phyloP scores from a whole-genome alignment of 805 yeast genomes.

The Ogataea methanolica region DNA sequence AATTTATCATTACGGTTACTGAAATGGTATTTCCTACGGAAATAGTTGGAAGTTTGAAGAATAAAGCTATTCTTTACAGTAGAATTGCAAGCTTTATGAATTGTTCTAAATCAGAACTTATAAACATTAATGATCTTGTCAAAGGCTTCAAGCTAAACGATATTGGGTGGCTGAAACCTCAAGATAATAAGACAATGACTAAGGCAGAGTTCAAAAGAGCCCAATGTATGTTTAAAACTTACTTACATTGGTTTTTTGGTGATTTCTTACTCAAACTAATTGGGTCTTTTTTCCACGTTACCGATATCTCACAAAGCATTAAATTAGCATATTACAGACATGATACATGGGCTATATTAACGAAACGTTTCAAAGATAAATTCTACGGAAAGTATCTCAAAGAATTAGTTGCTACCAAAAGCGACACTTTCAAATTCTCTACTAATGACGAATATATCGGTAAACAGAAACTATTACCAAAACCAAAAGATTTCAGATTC shows the following conservation, averaged over 20 bases:
- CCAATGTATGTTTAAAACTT: conserved; percentile 31
- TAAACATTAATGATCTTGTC: conserved; percentile 31
- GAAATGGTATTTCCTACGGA: conserved; percentile 47
- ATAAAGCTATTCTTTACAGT: conserved; percentile 37
- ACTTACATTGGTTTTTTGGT: conserved; percentile 57
- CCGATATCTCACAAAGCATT: conserved; percentile 44
- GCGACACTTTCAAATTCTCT: conserved; percentile 14
- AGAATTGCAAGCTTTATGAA: conserved; percentile 35
- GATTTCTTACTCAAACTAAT: conserved; percentile 43
- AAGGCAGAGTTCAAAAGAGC: conserved; percentile 40
- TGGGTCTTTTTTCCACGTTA: conserved; percentile 58
- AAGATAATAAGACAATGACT: conserved; percentile 24
- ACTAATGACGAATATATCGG: conserved; percentile 34
- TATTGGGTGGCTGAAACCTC: conserved; percentile 52
- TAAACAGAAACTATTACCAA: conserved; percentile 52
- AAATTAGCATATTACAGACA: conserved; percentile 51
- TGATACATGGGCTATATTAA: conserved; percentile 46
- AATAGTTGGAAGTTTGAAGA: conserved; percentile 48
- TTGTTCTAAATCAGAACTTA: conserved; percentile 32
- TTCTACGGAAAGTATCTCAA: conserved; percentile 39
- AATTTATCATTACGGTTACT: conserved; percentile 38
- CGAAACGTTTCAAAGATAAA: conserved; percentile 35
- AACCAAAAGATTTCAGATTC: conserved; percentile 53
- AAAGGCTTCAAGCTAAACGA: conserved; percentile 37
- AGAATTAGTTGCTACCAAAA: conserved; percentile 9